phyloP scores from a whole-genome alignment of 495 filamentous ascomycete genomes.

The Aspergillus indologenus region DNA sequence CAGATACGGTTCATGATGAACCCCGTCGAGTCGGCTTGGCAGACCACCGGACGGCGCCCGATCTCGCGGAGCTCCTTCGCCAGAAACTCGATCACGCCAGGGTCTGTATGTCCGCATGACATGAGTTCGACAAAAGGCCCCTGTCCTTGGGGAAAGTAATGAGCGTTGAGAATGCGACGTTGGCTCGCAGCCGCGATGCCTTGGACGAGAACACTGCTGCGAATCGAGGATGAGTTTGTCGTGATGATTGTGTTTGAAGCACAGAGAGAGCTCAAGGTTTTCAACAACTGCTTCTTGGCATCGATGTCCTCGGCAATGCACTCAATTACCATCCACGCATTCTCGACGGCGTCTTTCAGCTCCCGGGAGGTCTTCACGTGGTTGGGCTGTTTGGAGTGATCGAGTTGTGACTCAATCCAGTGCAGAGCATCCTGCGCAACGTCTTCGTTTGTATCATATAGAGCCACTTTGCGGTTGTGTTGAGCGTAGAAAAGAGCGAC shows the following conservation, averaged over 20 bases:
- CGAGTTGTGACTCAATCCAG: not conserved
- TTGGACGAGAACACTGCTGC: not conserved
- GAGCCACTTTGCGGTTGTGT: not conserved
- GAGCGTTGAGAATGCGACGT: not conserved
- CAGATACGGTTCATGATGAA: not conserved
- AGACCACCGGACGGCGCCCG: not conserved
- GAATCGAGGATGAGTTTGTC: not conserved
- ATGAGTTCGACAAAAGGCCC: not conserved
- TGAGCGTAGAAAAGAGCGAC: not conserved
- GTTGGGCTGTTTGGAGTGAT: not conserved
- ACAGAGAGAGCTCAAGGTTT: not conserved
- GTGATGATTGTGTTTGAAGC: not conserved
- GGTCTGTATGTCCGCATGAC: not conserved
- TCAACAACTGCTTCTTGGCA: not conserved
- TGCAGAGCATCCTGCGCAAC: not conserved
- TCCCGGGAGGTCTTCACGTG: not conserved
- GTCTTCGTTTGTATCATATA: not conserved
- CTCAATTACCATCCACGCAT: not conserved
- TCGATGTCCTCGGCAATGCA: not conserved
- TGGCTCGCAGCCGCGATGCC: not conserved
- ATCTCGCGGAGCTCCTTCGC: not conserved
- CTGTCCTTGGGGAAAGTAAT: not conserved
- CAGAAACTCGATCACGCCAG: not conserved
- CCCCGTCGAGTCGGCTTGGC: not conserved
- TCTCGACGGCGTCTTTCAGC: not conserved